Evolutionary conservation across 768 basidiomycete genomes (phyloP).

Genomic region (Harrya chromipes): DNA sequence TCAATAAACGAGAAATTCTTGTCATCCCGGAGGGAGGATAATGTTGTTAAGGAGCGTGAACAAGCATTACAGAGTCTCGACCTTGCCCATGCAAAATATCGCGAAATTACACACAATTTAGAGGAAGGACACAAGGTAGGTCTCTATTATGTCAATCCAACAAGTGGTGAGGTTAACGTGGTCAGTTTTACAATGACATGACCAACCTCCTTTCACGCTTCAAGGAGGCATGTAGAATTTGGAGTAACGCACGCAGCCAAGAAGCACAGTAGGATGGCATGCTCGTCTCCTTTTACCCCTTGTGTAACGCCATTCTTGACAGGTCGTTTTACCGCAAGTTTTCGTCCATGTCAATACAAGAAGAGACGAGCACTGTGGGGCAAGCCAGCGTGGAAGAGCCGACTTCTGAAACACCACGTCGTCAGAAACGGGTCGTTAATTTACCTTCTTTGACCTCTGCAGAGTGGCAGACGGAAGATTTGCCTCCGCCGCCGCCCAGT

Average conservation of each 20-base stretch:
- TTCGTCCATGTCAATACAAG: constrained; percentile 32
- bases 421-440: constrained; percentile 32
- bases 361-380: constrained; percentile 19
- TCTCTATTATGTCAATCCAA: background rate
- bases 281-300: background rate
- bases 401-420: constrained; percentile 10
- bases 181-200: constrained; percentile 91
- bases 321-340: constrained; percentile 23
- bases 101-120: constrained; percentile 79
- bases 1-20: constrained; percentile 70
- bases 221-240: constrained; percentile 71
- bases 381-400: background rate
- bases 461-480: constrained; percentile 54
- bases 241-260: constrained; percentile 67
- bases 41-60: constrained; percentile 76
- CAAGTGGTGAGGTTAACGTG: background rate
- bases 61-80: constrained; percentile 79
- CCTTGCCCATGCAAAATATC: constrained; percentile 81
- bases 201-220: constrained; percentile 67
- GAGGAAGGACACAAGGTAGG: constrained; percentile 83
- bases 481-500: constrained; percentile 42
- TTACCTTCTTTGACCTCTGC: constrained; percentile 47
- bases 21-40: constrained; percentile 73
- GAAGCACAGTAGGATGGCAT: constrained; percentile 63
- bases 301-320: background rate